phyloP scores from a whole-genome alignment of 148 eudicot genomes.

The Rhododendron henanense region DNA sequence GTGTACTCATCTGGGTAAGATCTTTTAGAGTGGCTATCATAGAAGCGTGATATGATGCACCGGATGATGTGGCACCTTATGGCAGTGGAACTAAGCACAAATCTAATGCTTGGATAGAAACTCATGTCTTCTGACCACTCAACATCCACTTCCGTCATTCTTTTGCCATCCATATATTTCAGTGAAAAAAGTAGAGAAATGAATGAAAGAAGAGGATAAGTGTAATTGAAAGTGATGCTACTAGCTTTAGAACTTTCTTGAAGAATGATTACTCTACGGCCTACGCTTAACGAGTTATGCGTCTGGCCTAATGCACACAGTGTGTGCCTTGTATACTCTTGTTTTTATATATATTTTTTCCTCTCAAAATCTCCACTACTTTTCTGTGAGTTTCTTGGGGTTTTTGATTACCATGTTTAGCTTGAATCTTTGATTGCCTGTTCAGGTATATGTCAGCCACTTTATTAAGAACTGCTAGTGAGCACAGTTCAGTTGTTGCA shows the following conservation, averaged over 20 bases:
- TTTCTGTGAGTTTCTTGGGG: background rate
- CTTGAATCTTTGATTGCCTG: conserved; percentile 1
- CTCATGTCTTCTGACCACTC: background rate
- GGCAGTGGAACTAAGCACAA: background rate
- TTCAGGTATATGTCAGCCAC: conserved; percentile 87
- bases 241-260: background rate
- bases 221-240: background rate
- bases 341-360: background rate
- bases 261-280: background rate
- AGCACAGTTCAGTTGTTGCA: conserved; percentile 85
- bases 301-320: background rate
- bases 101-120: background rate
- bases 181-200: background rate
- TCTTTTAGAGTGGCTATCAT: background rate
- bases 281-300: background rate
- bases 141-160: background rate
- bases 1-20: background rate
- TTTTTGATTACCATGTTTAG: background rate
- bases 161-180: background rate
- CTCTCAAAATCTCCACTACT: background rate
- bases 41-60: background rate
- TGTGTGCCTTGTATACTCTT: background rate
- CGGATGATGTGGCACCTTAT: background rate
- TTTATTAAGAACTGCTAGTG: conserved; percentile 58
- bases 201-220: background rate